Evolutionary conservation across 805 yeast genomes (phyloP).

Genomic region (Candida boleticola): DNA sequence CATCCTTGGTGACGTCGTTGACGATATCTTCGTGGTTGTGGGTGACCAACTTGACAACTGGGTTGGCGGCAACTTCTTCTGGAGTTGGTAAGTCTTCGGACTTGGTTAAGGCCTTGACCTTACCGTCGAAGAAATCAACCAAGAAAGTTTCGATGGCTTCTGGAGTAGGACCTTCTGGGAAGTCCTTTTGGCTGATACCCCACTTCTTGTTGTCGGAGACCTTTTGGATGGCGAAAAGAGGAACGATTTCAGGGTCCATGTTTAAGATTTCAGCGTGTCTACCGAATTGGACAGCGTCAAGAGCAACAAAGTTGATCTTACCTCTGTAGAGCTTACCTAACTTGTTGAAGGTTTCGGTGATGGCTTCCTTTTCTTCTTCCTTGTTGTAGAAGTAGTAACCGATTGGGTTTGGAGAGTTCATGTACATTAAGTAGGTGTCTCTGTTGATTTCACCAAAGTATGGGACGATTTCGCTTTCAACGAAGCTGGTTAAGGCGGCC

Average conservation of each 20-base stretch:
- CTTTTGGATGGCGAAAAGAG: slow-evolving; percentile 88
- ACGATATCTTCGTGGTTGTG: slow-evolving; percentile 74
- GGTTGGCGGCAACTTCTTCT: slow-evolving; percentile 59
- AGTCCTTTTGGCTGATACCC: slow-evolving; percentile 62
- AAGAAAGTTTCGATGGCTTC: slow-evolving; percentile 62
- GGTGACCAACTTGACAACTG: slow-evolving; percentile 78
- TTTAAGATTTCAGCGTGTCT: slow-evolving; percentile 84
- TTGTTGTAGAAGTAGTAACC: slow-evolving; percentile 83
- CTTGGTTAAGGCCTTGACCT: slow-evolving; percentile 70
- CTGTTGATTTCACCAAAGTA: slow-evolving; percentile 86
- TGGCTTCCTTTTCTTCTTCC: slow-evolving; percentile 61
- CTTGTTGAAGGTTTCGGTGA: slow-evolving; percentile 50
- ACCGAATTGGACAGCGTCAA: slow-evolving; percentile 78
- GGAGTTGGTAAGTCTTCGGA: slow-evolving; percentile 82
- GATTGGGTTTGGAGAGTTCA: slow-evolving; percentile 70
- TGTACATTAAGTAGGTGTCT: slow-evolving; percentile 70
- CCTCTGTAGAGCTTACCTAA: slow-evolving; percentile 79
- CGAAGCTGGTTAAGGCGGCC: slow-evolving; percentile 44
- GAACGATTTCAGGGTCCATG: slow-evolving; percentile 75
- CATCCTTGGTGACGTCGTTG: slow-evolving; percentile 57
- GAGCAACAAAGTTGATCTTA: slow-evolving; percentile 79
- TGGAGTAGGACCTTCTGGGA: slow-evolving; percentile 44
- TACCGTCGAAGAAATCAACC: slow-evolving; percentile 59
- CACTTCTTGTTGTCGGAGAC: slow-evolving; percentile 65
- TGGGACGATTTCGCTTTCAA: slow-evolving; percentile 69